A percentile compares a stretch with the other conserved stretches of the same genome.
phyloP scores from a whole-genome alignment of 352 stramenopile genomes.

The Phytophthora nicotianae region DNA sequence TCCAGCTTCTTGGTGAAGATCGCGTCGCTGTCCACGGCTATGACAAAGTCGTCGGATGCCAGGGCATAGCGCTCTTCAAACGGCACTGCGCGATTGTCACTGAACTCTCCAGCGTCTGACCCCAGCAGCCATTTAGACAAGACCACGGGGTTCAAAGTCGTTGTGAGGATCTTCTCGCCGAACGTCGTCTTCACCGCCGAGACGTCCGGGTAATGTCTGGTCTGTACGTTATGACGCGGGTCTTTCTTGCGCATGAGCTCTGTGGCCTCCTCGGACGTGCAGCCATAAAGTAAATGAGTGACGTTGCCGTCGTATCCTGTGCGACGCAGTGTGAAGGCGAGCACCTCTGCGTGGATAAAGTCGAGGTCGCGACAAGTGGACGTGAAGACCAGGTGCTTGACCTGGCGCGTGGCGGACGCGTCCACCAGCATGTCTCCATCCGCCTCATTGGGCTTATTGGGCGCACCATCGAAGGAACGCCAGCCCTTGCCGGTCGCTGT shows the following conservation, averaged over 20 bases:
- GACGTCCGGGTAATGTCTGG: slow-evolving; percentile 49
- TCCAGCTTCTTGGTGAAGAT: slow-evolving; percentile 85
- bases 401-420: slow-evolving; percentile 51
- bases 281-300: slow-evolving; percentile 81
- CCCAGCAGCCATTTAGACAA: slow-evolving; percentile 63
- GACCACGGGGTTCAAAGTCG: slow-evolving; percentile 62
- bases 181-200: slow-evolving; percentile 42
- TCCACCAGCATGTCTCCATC: slow-evolving; percentile 31
- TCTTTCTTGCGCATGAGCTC: slow-evolving; percentile 60
- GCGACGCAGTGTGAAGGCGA: slow-evolving; percentile 68
- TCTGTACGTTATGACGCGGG: slow-evolving; percentile 46
- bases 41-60: slow-evolving; percentile 67
- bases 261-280: slow-evolving; percentile 40
- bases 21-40: slow-evolving; percentile 80
- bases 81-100: slow-evolving; percentile 13
- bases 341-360: slow-evolving; percentile 69
- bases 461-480: slow-evolving; percentile 21
- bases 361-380: slow-evolving; percentile 70
- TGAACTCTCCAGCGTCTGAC: slow-evolving; percentile 26
- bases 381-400: slow-evolving; percentile 77
- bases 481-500: slow-evolving; percentile 23
- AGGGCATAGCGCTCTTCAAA: slow-evolving; percentile 46
- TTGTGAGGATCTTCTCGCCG: slow-evolving; percentile 64
- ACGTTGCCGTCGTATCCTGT: slow-evolving; percentile 62
- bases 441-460: slow-evolving; percentile 11